These are phyloP conservation scores for Leptographium procerum DNA, from an alignment of 2,329 filamentous ascomycete species.

Conservation along the genomic window DNA sequence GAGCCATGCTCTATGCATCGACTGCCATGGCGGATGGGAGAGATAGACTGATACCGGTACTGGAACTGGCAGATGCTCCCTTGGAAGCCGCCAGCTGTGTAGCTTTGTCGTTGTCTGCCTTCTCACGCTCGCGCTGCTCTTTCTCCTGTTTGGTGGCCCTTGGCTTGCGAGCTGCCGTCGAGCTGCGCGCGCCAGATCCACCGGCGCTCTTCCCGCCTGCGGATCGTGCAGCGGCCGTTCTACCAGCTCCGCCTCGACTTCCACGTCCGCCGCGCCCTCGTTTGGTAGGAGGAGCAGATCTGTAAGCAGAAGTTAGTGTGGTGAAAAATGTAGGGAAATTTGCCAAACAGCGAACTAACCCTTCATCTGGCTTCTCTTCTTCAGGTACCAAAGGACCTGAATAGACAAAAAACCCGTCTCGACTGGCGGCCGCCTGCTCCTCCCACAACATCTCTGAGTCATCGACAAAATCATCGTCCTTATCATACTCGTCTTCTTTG, in stretches of 20 bases:
- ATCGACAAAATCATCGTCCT: constrained; percentile 76
- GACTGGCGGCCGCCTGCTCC: constrained; percentile 83
- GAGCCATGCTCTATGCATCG: background rate
- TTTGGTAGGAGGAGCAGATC: constrained; percentile 62
- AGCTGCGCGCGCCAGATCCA: constrained; percentile 62
- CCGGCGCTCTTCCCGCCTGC: constrained; percentile 42
- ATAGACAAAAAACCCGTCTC: constrained; percentile 97
- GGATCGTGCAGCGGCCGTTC: constrained; percentile 43
- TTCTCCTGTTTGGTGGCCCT: constrained; percentile 80
- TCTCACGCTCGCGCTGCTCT: constrained; percentile 69
- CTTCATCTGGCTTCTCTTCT: constrained; percentile 57
- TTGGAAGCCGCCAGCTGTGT: constrained; percentile 1
- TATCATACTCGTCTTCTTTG: constrained; percentile 74
- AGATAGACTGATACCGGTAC: background rate
- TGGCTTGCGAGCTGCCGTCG: constrained; percentile 65
- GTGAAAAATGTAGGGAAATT: background rate
- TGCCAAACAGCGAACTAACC: constrained; percentile 28
- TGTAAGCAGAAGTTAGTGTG: constrained; percentile 29
- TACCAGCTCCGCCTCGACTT: constrained; percentile 31
- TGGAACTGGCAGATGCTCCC: background rate
- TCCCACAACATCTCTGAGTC: constrained; percentile 94
- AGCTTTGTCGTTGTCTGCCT: constrained; percentile 45
- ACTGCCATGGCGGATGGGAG: constrained; percentile 12
- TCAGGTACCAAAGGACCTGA: constrained; percentile 83
- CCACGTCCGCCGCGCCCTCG: constrained; percentile 44